Conservation (phyloP, 805 yeast genomes). For the Hanseniaspora occidentalis region DNA sequence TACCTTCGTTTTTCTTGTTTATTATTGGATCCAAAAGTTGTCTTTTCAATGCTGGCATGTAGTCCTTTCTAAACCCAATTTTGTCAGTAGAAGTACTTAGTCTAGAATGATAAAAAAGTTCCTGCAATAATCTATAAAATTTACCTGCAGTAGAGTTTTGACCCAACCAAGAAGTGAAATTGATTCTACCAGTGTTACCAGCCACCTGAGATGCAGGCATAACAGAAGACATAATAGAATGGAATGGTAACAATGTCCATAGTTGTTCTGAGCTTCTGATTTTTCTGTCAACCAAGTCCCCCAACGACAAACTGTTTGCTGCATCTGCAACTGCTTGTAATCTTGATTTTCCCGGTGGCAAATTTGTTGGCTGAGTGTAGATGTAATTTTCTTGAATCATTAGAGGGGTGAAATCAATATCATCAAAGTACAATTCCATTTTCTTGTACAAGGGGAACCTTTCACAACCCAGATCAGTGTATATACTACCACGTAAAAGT, state of each 20-base stretch:
- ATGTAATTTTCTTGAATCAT: slow-evolving; percentile 94
- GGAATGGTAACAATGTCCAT: slow-evolving; percentile 88
- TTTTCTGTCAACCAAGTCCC: slow-evolving; percentile 67
- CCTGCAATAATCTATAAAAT: slow-evolving; percentile 68
- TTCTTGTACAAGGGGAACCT: slow-evolving; percentile 61
- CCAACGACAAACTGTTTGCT: slow-evolving; percentile 74
- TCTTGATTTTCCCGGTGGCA: slow-evolving; percentile 35
- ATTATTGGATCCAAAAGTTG: slow-evolving; percentile 49
- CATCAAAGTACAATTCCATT: slow-evolving; percentile 83
- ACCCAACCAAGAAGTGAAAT: slow-evolving; percentile 81
- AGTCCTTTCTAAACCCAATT: slow-evolving; percentile 60
- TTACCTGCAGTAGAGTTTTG: slow-evolving; percentile 79
- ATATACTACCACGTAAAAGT: slow-evolving; percentile 48
- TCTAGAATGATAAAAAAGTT: slow-evolving; percentile 77
- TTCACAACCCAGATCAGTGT: slow-evolving; percentile 31
- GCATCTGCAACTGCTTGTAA: slow-evolving; percentile 60
- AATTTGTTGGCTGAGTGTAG: slow-evolving; percentile 43
- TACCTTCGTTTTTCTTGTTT: slow-evolving; percentile 45
- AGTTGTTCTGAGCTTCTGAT: slow-evolving; percentile 88
- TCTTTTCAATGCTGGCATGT: slow-evolving; percentile 51
- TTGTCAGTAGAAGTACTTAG: slow-evolving; percentile 68
- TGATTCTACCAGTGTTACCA: slow-evolving; percentile 60
- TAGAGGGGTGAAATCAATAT: slow-evolving; percentile 85
- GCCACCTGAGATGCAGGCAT: slow-evolving; percentile 64
- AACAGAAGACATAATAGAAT: slow-evolving; percentile 77